Conservation (phyloP, 768 basidiomycete genomes). For the Lentinula sp. region DNA sequence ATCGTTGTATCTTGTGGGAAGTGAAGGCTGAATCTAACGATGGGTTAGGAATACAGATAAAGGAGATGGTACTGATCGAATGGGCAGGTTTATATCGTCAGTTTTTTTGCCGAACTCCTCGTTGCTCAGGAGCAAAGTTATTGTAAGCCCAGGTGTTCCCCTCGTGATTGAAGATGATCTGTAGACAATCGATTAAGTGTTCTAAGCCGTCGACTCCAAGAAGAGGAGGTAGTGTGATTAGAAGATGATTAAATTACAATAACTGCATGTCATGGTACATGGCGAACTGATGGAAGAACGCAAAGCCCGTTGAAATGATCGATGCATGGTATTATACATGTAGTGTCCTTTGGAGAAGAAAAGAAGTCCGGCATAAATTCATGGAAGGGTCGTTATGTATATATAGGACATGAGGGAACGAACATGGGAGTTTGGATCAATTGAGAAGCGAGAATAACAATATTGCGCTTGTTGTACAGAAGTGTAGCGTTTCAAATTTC, state of each 20-base stretch:
- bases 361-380: not conserved
- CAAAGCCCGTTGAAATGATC: not conserved
- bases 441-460: not conserved
- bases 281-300: not conserved
- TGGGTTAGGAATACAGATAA: not conserved
- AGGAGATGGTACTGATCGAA: not conserved
- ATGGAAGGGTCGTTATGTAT: not conserved
- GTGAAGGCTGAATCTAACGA: not conserved
- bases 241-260: not conserved
- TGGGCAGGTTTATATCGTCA: not conserved
- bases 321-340: not conserved
- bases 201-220: not conserved
- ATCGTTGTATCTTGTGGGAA: not conserved
- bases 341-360: not conserved
- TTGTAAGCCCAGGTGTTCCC: not conserved
- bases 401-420: not conserved
- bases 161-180: not conserved
- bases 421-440: not conserved
- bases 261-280: not conserved
- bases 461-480: not conserved
- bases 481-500: not conserved
- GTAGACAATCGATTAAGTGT: not conserved
- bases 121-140: not conserved
- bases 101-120: not conserved
- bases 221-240: not conserved